phyloP scores from a whole-genome alignment of 768 basidiomycete species.

The Kwoniella newhampshirensis region DNA sequence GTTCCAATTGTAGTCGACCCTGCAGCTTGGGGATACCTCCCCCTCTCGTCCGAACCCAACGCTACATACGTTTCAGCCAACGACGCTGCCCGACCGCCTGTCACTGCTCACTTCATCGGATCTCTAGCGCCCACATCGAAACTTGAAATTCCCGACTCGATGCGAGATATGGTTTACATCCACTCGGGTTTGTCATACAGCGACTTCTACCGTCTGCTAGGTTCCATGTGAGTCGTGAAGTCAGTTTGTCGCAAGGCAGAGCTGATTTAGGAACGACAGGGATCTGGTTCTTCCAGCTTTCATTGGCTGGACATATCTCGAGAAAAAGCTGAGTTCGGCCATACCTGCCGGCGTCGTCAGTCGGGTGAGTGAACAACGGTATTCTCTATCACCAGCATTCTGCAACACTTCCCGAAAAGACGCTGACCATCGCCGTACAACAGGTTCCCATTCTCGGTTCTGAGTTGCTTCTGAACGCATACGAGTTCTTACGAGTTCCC shows the following conservation, averaged over 20 bases:
- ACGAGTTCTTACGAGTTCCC: slow-evolving; percentile 15
- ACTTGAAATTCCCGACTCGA: slow-evolving; percentile 12
- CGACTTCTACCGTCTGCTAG: slow-evolving; percentile 20
- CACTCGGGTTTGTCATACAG: slow-evolving; percentile 16
- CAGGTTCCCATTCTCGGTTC: slow-evolving; percentile 21
- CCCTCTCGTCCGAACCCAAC: slow-evolving; percentile 6
- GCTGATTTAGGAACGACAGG: slow-evolving; percentile 5
- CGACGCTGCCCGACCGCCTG: slow-evolving; percentile 11
- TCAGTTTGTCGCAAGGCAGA: neutral
- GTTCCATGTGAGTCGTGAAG: slow-evolving; percentile 14
- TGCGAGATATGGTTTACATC: slow-evolving; percentile 14
- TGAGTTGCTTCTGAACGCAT: slow-evolving; percentile 13
- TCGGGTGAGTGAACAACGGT: slow-evolving; percentile 8
- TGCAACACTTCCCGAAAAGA: neutral
- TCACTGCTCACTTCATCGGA: slow-evolving; percentile 17
- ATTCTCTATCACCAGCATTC: neutral
- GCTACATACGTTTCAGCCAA: slow-evolving; percentile 3
- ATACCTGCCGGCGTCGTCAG: slow-evolving; percentile 18
- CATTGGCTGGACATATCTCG: slow-evolving; percentile 16
- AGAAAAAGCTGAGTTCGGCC: slow-evolving; percentile 21
- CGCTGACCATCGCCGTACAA: neutral
- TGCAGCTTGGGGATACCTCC: slow-evolving; percentile 11
- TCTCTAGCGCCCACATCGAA: slow-evolving; percentile 2
- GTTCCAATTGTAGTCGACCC: slow-evolving; percentile 10
- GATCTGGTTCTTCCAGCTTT: slow-evolving; percentile 22